Evolutionary conservation across 192 early-diverging fungal genomes (phyloP).

Genomic region (Gigaspora rosea): DNA sequence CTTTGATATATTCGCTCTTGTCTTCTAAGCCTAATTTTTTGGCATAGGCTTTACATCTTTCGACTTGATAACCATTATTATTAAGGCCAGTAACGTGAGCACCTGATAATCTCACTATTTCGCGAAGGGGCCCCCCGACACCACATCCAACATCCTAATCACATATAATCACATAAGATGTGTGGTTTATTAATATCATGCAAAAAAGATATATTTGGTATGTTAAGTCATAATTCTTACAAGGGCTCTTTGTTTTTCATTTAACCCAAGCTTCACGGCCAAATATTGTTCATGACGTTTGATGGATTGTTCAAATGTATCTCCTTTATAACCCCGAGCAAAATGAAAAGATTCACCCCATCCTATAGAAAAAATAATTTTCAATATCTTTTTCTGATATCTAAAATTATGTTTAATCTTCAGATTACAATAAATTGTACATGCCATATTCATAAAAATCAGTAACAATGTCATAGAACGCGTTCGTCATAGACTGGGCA

Average conservation of each 20-base stretch:
- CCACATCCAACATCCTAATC: conserved; percentile 84
- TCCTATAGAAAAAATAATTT: conserved; percentile 7
- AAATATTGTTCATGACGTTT: conserved; percentile 84
- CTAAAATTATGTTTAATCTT: neutral
- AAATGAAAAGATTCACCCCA: conserved; percentile 94
- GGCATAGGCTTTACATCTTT: conserved; percentile 74
- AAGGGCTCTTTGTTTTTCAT: conserved; percentile 65
- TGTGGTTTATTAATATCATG: neutral
- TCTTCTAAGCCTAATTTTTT: conserved; percentile 66
- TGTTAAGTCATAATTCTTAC: conserved; percentile 54
- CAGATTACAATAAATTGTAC: conserved; percentile 6
- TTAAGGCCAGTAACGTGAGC: conserved; percentile 86
- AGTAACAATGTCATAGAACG: conserved; percentile 49
- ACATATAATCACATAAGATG: neutral
- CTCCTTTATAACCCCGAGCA: conserved; percentile 72
- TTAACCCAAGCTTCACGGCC: conserved; percentile 66
- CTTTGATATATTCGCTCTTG: conserved; percentile 67
- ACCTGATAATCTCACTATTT: conserved; percentile 74
- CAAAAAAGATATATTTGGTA: neutral
- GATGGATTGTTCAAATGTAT: conserved; percentile 74
- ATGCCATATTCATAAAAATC: conserved; percentile 52
- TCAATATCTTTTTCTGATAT: neutral
- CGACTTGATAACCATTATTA: conserved; percentile 92
- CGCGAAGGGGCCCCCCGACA: conserved; percentile 88
- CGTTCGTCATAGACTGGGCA: conserved; percentile 47